Evolutionary conservation across 108 stramenopile genomes (phyloP).

Genomic region (Skeletonema potamos): DNA sequence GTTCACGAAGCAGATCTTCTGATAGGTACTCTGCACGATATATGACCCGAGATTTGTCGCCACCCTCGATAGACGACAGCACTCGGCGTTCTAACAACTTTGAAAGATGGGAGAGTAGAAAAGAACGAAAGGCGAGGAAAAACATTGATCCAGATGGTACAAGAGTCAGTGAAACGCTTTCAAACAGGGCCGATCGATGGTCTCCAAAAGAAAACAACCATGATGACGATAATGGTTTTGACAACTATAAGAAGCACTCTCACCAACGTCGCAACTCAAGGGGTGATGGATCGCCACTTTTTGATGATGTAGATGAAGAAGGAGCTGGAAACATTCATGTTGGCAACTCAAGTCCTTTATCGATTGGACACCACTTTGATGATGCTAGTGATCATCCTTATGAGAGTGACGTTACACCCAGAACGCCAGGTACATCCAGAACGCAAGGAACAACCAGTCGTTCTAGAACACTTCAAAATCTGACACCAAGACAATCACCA

Average conservation of each 20-base stretch:
- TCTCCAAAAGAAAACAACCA: conserved; percentile 3
- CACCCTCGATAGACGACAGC: neutral
- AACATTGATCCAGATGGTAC: neutral
- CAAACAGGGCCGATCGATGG: conserved; percentile 2
- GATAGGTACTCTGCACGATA: neutral
- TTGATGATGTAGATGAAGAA: conserved; percentile 20
- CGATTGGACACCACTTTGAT: conserved; percentile 1
- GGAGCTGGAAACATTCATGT: conserved; percentile 6
- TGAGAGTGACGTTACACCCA: neutral
- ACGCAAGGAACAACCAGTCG: neutral
- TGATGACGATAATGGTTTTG: neutral
- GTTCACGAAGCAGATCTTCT: neutral
- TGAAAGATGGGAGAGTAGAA: conserved; percentile 24
- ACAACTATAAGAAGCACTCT: neutral
- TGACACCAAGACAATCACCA: neutral
- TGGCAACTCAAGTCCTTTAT: neutral
- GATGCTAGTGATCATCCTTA: neutral
- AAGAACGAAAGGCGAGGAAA: conserved; percentile 1
- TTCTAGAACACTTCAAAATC: neutral
- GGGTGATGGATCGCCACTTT: conserved; percentile 6
- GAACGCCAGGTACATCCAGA: neutral
- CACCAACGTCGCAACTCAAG: neutral
- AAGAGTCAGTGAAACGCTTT: neutral
- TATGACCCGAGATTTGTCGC: neutral
- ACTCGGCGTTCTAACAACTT: neutral